Evolutionary conservation across 768 basidiomycete genomes (phyloP).

Genomic region (Lactarius sp.): DNA sequence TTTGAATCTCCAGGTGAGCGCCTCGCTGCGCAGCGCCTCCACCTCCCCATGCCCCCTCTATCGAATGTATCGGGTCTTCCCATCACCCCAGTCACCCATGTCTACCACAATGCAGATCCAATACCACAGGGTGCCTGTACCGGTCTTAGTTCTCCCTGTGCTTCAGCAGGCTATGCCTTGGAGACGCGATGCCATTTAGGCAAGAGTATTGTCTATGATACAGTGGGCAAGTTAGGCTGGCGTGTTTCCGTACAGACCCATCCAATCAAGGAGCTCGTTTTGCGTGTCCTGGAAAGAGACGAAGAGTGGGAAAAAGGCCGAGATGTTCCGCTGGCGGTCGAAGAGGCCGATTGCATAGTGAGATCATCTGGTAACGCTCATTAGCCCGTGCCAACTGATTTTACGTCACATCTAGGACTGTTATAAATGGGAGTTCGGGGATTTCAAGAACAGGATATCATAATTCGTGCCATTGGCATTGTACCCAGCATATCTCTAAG

Average conservation of each 20-base stretch:
- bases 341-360: conserved; percentile 62
- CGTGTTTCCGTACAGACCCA: conserved; percentile 51
- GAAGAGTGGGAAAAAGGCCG: conserved; percentile 41
- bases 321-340: conserved; percentile 53
- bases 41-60: conserved; percentile 51
- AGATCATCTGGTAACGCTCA: conserved; percentile 24
- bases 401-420: conserved; percentile 50
- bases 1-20: conserved; percentile 65
- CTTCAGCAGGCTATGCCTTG: conserved; percentile 60
- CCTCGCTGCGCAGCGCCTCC: conserved; percentile 55
- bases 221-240: conserved; percentile 60
- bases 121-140: conserved; percentile 58
- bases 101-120: conserved; percentile 70
- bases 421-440: conserved; percentile 69
- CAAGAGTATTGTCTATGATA: conserved; percentile 60
- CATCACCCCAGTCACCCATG: conserved; percentile 34
- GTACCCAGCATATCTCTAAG: conserved; percentile 7
- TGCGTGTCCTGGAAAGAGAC: conserved; percentile 47
- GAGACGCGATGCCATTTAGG: conserved; percentile 62
- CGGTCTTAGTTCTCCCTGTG: conserved; percentile 47
- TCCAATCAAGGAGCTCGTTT: conserved; percentile 50
- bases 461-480: not conserved
- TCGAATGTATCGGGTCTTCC: conserved; percentile 16
- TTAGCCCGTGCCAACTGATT: not conserved
- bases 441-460: conserved; percentile 35